Base-by-base conservation (phyloP, 495 filamentous ascomycete genomes). In the Cercophora scortea region DNA sequence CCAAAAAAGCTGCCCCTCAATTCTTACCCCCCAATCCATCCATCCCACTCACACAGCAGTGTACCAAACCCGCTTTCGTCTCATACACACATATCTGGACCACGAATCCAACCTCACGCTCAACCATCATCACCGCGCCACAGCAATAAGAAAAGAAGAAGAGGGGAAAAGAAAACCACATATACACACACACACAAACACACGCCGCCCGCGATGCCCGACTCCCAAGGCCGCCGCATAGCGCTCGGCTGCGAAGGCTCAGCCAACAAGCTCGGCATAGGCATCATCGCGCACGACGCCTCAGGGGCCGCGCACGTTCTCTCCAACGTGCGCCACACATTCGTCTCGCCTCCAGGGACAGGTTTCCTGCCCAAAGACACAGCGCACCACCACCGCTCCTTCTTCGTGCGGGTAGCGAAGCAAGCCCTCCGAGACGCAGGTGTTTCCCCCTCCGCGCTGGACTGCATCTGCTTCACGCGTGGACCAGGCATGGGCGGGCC, bases 311-410 rank as follows among this genome's bases (percentile, higher is more conserved):
- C 90, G 18, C 72, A 80, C 59, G 83, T 97, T 63, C 90, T 98
- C 56, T 83, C 90, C 62, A 98, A 98, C 70, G 80, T 98, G 62
- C 84, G 93, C 15, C 87, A 97, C 76, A 98, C 93, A 32, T 97
- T 88, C 70, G 75, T 86, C 57, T 87, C 92, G 25, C 93, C 93
- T 8, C 89, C 93, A 1, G 93, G 93, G 17, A 87, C 90, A 49
- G 93, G 93, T 3, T 98, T 98, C 66, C 82, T 97, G 13, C 93
- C 93, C 33, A 96, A 96, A 64, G 93, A 97, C 72, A 95, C 90
- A 0, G 93, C 93, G 6, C 80, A 80, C 12, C 93, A 98, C 69
- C 93, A 98, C 77, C 83, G 93, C 35, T 60, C 81, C 52, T 90
- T 84, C 85, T 84, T 96, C 53, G 84, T 93, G 7, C 78, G 79